A percentile compares a stretch with the other conserved stretches of the same genome.
These are phyloP conservation scores for Allium sativum DNA, from an alignment of 106 monocot species.

Conservation along the genomic window DNA sequence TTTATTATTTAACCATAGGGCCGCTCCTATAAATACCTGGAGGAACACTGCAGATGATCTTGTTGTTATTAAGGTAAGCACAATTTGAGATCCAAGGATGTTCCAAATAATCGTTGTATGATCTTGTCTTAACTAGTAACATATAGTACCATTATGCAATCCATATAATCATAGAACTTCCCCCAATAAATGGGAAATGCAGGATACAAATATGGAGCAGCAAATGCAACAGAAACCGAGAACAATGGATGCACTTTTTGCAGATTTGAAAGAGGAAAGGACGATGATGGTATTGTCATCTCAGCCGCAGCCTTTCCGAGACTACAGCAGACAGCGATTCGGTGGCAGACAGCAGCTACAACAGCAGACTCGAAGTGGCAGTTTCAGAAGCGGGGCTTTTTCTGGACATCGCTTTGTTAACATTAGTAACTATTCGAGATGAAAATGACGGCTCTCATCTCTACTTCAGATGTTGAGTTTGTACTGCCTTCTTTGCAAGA, in stretches of 20 bases:
- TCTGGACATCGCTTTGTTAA: not conserved
- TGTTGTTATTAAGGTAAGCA: conserved; percentile 13
- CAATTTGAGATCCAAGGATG: not conserved
- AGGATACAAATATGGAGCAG: conserved; percentile 13
- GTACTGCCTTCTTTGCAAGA: too few relatives aligned
- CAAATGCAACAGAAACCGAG: conserved; percentile 36
- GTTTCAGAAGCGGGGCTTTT: not conserved
- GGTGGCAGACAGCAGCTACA: not conserved
- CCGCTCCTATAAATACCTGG: not conserved
- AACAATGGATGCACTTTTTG: conserved; percentile 64
- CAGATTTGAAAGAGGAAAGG: conserved; percentile 35
- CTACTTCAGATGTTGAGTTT: too few relatives aligned
- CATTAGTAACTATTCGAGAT: not conserved
- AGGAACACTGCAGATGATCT: conserved; percentile 13
- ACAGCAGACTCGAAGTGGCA: not conserved
- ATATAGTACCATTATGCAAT: too few relatives aligned
- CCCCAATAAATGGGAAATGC: not conserved
- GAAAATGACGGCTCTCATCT: not conserved
- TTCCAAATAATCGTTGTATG: not conserved
- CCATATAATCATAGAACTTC: not conserved
- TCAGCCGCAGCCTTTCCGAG: conserved; percentile 8
- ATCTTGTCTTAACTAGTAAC: not conserved
- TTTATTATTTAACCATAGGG: too few relatives aligned
- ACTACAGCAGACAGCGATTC: not conserved
- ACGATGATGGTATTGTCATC: conserved; percentile 27